phyloP scores from a whole-genome alignment of 495 filamentous ascomycete genomes.

The Lasiosphaeria hispida region DNA sequence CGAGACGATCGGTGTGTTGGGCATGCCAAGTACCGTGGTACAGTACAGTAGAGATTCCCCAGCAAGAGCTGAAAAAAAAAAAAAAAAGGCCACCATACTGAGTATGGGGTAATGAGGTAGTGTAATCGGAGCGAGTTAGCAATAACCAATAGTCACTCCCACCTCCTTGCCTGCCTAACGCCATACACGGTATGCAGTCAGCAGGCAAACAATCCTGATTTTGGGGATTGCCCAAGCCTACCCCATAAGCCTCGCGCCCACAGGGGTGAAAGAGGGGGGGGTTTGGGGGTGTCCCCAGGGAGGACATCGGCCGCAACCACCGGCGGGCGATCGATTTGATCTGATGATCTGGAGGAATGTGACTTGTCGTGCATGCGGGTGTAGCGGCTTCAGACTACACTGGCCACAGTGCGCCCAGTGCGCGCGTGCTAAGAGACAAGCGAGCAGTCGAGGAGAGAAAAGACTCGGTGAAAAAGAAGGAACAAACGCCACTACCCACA shows the following conservation, averaged over 20 bases:
- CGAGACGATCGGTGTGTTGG: neutral
- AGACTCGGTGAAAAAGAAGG: too few species aligned
- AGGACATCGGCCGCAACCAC: neutral
- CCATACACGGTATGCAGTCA: constrained; percentile 2
- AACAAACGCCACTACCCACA: neutral
- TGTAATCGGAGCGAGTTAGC: neutral
- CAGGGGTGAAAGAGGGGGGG: too few species aligned
- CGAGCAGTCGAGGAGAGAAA: neutral
- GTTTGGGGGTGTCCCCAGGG: neutral
- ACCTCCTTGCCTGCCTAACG: too few species aligned
- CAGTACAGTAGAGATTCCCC: neutral
- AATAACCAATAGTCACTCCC: neutral
- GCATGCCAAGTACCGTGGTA: neutral
- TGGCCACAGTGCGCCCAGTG: neutral
- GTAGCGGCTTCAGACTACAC: neutral
- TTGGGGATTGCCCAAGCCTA: too few species aligned
- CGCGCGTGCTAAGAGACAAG: neutral
- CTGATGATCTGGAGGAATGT: constrained; percentile 15
- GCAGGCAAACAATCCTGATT: constrained; percentile 5
- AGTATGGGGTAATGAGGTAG: neutral
- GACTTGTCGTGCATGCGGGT: constrained; percentile 12
- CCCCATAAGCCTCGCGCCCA: too few species aligned
- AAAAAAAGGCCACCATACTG: neutral
- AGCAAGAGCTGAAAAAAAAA: neutral
- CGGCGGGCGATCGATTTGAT: constrained; percentile 10